phyloP scores from a whole-genome alignment of 257 asterid genomes.

The Penstemon eatonii region DNA sequence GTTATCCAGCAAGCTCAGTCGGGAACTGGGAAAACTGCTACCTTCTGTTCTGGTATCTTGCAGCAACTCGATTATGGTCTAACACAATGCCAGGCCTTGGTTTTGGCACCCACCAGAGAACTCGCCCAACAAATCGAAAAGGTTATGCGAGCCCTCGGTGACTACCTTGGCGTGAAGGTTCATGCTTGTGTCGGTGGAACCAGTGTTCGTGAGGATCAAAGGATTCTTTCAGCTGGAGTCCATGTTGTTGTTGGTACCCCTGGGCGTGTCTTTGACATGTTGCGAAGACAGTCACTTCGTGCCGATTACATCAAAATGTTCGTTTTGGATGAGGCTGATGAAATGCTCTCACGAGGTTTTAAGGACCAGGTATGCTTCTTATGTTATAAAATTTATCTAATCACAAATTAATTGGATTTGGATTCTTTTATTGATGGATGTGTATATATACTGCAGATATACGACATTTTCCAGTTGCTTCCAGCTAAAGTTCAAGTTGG shows the following conservation, averaged over 20 bases:
- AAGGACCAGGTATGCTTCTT: constrained; percentile 65
- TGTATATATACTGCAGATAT: constrained; percentile 44
- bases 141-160: constrained; percentile 89
- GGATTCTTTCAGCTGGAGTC: constrained; percentile 73
- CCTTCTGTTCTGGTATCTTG: constrained; percentile 80
- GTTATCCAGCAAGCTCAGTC: constrained; percentile 91
- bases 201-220: constrained; percentile 84
- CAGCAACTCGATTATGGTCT: constrained; percentile 73
- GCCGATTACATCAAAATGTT: constrained; percentile 72
- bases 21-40: constrained; percentile 85
- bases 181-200: constrained; percentile 93
- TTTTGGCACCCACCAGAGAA: constrained; percentile 79
- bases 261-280: constrained; percentile 86
- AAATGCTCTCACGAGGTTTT: constrained; percentile 83
- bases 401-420: neutral
- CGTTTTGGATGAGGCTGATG: constrained; percentile 89
- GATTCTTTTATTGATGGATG: constrained; percentile 3
- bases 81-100: constrained; percentile 75
- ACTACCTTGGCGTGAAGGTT: constrained; percentile 83
- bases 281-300: constrained; percentile 67
- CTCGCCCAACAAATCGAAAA: constrained; percentile 85
- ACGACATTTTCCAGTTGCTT: constrained; percentile 73
- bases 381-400: neutral
- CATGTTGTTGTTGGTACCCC: constrained; percentile 92
- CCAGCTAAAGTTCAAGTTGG: constrained; percentile 79